Percentiles rank a stretch among this genome's conserved stretches.
phyloP scores from a whole-genome alignment of 768 basidiomycete genomes.

The Plicaturopsis crispa region DNA sequence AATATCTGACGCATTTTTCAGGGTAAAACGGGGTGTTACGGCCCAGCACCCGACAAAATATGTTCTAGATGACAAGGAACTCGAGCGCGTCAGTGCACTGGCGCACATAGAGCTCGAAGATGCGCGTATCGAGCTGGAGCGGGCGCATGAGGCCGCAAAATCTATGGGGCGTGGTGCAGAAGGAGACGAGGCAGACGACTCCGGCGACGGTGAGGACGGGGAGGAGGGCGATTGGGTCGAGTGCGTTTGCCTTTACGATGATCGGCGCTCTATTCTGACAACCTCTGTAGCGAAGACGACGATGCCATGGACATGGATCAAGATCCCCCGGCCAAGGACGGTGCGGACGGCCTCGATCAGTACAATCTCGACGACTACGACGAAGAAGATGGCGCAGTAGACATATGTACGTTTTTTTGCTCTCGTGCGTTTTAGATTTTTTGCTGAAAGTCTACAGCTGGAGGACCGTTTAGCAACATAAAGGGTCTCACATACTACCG shows the following conservation, averaged over 20 bases:
- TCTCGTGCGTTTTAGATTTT: not conserved
- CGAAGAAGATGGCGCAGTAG: constrained; percentile 48
- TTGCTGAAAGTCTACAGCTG: constrained; percentile 27
- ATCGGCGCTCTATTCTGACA: not conserved
- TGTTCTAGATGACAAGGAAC: constrained; percentile 82
- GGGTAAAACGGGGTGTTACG: constrained; percentile 79
- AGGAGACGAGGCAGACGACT: constrained; percentile 58
- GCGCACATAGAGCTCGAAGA: constrained; percentile 87
- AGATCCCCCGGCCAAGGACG: constrained; percentile 20
- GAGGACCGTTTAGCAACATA: constrained; percentile 89
- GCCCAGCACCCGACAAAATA: constrained; percentile 77
- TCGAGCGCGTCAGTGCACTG: constrained; percentile 82
- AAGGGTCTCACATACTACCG: constrained; percentile 91
- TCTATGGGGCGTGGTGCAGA: constrained; percentile 64
- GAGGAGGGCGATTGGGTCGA: constrained; percentile 74
- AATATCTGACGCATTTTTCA: constrained; percentile 16
- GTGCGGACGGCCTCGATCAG: constrained; percentile 63
- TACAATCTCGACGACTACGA: constrained; percentile 94
- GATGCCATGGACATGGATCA: constrained; percentile 60
- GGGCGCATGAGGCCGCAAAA: constrained; percentile 69
- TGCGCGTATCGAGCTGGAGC: constrained; percentile 77
- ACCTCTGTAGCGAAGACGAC: constrained; percentile 32
- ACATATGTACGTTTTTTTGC: constrained; percentile 16
- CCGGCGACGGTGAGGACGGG: constrained; percentile 33
- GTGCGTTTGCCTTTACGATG: constrained; percentile 44